Base-by-base conservation (phyloP, 306 rosid genomes). In the Vicia sativa region DNA sequence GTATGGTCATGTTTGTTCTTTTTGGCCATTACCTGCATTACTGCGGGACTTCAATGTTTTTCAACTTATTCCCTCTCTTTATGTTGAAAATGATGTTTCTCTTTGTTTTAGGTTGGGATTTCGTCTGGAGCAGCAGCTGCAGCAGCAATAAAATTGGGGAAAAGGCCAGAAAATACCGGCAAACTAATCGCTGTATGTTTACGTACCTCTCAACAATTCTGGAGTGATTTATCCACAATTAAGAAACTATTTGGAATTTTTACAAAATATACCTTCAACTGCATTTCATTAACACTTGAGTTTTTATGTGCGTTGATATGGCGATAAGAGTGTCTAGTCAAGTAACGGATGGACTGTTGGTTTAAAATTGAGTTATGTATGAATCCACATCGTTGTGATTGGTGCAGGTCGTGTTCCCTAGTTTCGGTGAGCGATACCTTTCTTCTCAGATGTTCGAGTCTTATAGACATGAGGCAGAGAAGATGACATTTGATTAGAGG, bases 61-160 rank as follows among this genome's bases (percentile, higher is more conserved):
- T 44, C 8, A 13, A 1, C 18, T 44, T 44, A 44, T 44, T n/a
- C 7, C 1, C 5, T 13, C 1, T 16, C 11, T 48, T 6, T 48
- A 3, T 26, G 16, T 2, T 28, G 67, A 14, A 21, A 67, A 43
- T 21, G 7, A 35, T 37, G 23, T 45, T 21, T 21, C 23, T 2
- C 23, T 2, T 1, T 21, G 2, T 21, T 74, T 31, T 50, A 86
- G 91, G 86, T 82, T 50, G 91, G 91, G 21, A 74, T 89, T 62
- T 89, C 96, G 31, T 89, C 91, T 3, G 91, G 96, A 65, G 91
- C 89, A 13, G 86, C 87, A 0, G 80, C 87, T 0, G 86, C 82
- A 0, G 90, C 88, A 10, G 88, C 83, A 39, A 56, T 89, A 8
- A 82, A 72, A 74, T 15, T 89, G 64, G 79, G 70, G 69, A 68